Evolutionary conservation across 2,329 filamentous ascomycete species (phyloP), one percentile per base, ranked within the genome.

Genomic region (Botrytis pseudocinerea): DNA sequence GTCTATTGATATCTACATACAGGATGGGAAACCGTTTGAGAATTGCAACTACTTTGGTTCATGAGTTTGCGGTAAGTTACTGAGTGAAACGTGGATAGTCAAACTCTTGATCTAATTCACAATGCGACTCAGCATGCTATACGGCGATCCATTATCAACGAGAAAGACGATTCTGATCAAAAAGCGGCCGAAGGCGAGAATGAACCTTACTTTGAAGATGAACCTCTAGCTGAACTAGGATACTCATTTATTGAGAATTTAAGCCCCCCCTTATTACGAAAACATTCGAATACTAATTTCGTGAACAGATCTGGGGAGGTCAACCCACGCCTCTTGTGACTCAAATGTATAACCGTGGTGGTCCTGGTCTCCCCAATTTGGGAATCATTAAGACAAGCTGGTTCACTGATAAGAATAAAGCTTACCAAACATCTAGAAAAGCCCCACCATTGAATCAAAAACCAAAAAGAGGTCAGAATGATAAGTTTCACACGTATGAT

Each of bases 151-250:
- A 69, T 60, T 8, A 35, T 60, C 9, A 35, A 44, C 8, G n/a
- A 48, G 22, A 51, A 40, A 10, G 46, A 54, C 3, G 25, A 54
- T 28, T 54, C 35, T 16, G 14, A 54, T 4, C 35, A 68, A 20
- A 22, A 40, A 32, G 46, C n/a, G 25, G 46, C 46, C 35, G 35
- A 68, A 35, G 64, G 57, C 9, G 69, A 48, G 25, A 61, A 62
- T 38, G 69, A 70, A 25, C 69, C 69, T 38, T 70, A 70, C 28
- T 70, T 62, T n/a, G 69, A 70, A 51, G 32, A 70, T 10, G 57
- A 70, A 48, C 69, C 57, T 46, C 57, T 70, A 18, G 54, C 69
- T 8, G 69, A 70, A 16, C 42, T 70, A 28, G 69, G 69, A 40
- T 70, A 70, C 20, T 70, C 69, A 2, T 63, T 70, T 38, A 63